Base-by-base conservation (phyloP, 345 rosid species). In the Brassica rapa region DNA sequence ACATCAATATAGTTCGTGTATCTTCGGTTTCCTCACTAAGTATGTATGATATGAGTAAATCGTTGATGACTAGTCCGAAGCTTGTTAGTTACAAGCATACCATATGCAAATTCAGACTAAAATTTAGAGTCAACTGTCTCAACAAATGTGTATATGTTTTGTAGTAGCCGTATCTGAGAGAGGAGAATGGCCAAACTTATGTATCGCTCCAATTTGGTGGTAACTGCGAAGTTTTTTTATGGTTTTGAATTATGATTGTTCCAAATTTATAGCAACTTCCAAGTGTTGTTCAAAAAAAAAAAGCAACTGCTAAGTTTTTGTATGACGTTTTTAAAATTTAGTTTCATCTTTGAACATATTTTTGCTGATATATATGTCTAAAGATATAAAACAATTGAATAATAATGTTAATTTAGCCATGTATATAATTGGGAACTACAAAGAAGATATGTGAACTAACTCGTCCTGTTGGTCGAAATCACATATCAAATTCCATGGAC, bases 1-100 rank as follows among this genome's bases (percentile, higher is more conserved):
- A 72, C 4, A 68, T 79, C 56, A 79, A 51, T 68, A 24, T 33
- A 79, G 74, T 80, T 59, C 79, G 68, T 74, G 82, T 73, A 74
- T 73, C 66, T 39, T 71, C 14, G 51, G 19, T 53, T 29, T 27
- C 11, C 49, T 46, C 59, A 49, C 61, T 59, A 73, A 73, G 12
- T 39, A 41, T 41, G 49, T 41, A 41, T 41, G 49, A 41, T 41
- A 41, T 41, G 49, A 41, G 49, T 41, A 10, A 41, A 41, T 41
- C 3, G 29, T 53, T 61, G 25, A 46, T 46, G 55, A 46, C 55
- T 46, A 46, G 15, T 46, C 55, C 55, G 16, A 46, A 46, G 55
- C 55, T 46, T 14, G 55, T 46, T 46, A 46, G 55, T 43, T 12
- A 46, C 55, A 46, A 46, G 55, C 55, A 46, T 46, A 46, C 55